A percentile compares a stretch with the other conserved stretches of the same genome.
phyloP scores from a whole-genome alignment of 2,329 filamentous ascomycete species.

The Arthroderma uncinatum region DNA sequence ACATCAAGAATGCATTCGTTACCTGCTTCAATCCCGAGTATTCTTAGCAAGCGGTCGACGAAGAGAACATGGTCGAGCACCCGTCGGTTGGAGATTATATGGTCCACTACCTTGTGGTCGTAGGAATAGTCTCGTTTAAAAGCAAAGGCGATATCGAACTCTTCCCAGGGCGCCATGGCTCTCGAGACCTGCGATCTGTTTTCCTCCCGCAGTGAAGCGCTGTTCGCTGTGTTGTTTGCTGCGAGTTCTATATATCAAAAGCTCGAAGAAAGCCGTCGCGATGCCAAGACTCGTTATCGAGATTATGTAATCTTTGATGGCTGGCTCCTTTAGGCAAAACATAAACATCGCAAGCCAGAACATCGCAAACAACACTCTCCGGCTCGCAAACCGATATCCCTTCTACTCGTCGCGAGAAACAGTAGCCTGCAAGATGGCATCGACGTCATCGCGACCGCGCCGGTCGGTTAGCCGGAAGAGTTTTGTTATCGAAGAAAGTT shows the following conservation, averaged over 20 bases:
- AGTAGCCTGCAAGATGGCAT: constrained; percentile 24
- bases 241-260: background rate
- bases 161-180: constrained; percentile 41
- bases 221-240: background rate
- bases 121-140: constrained; percentile 51
- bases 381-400: background rate
- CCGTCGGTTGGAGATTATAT: constrained; percentile 57
- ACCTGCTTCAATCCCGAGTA: constrained; percentile 61
- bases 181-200: background rate
- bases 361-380: background rate
- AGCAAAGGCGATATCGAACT: constrained; percentile 59
- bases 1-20: constrained; percentile 14
- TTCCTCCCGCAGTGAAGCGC: background rate
- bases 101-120: constrained; percentile 48
- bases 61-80: constrained; percentile 60
- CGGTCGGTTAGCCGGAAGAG: constrained; percentile 55
- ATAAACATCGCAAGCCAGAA: constrained; percentile 12
- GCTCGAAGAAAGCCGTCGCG: background rate
- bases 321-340: constrained; percentile 14
- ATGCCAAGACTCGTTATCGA: constrained; percentile 8
- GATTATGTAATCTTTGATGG: constrained; percentile 7
- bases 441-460: constrained; percentile 40
- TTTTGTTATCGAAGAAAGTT: constrained; percentile 63
- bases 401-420: background rate
- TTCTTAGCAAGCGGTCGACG: constrained; percentile 63